These are phyloP conservation scores for Erigeron canadensis DNA, from an alignment of 129 eudicot species.

Conservation along the genomic window DNA sequence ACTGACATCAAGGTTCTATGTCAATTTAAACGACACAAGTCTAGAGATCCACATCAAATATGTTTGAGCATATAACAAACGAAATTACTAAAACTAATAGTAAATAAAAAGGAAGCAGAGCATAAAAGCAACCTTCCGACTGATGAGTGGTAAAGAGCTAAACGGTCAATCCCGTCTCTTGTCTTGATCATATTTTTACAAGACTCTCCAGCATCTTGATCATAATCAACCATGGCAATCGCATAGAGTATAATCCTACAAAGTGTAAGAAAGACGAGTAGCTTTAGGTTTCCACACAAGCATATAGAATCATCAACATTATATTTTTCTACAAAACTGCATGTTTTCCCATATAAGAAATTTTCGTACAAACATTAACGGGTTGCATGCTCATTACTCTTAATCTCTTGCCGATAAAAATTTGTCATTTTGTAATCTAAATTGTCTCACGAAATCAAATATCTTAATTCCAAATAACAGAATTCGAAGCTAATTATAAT, in stretches of 20 bases:
- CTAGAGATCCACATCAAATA: slow-evolving; percentile 1
- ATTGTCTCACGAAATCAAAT: neutral
- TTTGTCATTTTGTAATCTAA: neutral
- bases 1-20: neutral
- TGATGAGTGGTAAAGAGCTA: slow-evolving; percentile 86
- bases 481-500: neutral
- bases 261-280: slow-evolving; percentile 3
- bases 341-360: no score
- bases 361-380: neutral
- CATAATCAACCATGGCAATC: slow-evolving; percentile 80
- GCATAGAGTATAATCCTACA: slow-evolving; percentile 92
- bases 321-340: neutral
- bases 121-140: slow-evolving; percentile 60
- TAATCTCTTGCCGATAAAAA: neutral
- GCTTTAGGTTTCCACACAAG: neutral
- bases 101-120: slow-evolving; percentile 14
- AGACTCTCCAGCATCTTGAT: slow-evolving; percentile 57
- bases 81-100: neutral
- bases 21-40: slow-evolving; percentile 16
- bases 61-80: neutral
- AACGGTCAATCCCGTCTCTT: slow-evolving; percentile 67
- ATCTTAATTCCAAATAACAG: neutral
- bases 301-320: neutral
- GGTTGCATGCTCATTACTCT: neutral
- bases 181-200: slow-evolving; percentile 67